These are phyloP conservation scores for Penicillium oxalicum DNA, from an alignment of 2,329 filamentous ascomycete genomes.

Conservation along the genomic window DNA sequence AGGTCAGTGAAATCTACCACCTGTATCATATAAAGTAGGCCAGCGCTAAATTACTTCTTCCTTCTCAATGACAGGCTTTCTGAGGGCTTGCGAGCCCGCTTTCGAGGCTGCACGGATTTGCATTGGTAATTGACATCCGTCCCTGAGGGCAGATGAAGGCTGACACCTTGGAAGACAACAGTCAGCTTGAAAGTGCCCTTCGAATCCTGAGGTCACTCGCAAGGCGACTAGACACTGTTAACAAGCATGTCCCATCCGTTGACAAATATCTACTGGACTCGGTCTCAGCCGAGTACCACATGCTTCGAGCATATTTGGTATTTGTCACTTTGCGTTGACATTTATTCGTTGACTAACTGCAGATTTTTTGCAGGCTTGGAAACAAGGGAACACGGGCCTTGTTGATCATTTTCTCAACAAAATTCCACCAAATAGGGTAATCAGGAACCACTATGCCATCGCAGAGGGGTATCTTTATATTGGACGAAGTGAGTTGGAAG, in stretches of 20 bases:
- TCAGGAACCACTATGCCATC: conserved; percentile 48
- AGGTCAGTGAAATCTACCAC: background rate
- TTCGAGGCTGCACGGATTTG: conserved; percentile 61
- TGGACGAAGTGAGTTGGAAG: conserved; percentile 54
- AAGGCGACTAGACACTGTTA: conserved; percentile 44
- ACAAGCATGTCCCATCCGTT: conserved; percentile 7
- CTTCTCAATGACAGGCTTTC: conserved; percentile 40
- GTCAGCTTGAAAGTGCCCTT: conserved; percentile 53
- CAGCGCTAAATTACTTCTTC: conserved; percentile 46
- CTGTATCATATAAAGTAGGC: background rate
- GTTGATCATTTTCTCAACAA: conserved; percentile 73
- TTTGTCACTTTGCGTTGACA: conserved; percentile 12
- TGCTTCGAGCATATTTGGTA: conserved; percentile 62
- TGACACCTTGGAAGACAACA: conserved; percentile 38
- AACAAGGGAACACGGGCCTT: conserved; percentile 64
- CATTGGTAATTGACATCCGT: conserved; percentile 44
- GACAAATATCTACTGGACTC: conserved; percentile 10
- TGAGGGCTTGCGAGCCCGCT: conserved; percentile 59
- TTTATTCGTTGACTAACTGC: background rate
- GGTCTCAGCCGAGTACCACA: conserved; percentile 54
- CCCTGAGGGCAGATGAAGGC: conserved; percentile 3
- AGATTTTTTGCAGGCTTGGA: conserved; percentile 57
- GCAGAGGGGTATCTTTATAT: conserved; percentile 67
- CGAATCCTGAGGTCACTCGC: conserved; percentile 60
- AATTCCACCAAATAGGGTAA: conserved; percentile 35